Conservation (phyloP, 371 early-diverging fungal species). For the Basidiobolus meristosporus region DNA sequence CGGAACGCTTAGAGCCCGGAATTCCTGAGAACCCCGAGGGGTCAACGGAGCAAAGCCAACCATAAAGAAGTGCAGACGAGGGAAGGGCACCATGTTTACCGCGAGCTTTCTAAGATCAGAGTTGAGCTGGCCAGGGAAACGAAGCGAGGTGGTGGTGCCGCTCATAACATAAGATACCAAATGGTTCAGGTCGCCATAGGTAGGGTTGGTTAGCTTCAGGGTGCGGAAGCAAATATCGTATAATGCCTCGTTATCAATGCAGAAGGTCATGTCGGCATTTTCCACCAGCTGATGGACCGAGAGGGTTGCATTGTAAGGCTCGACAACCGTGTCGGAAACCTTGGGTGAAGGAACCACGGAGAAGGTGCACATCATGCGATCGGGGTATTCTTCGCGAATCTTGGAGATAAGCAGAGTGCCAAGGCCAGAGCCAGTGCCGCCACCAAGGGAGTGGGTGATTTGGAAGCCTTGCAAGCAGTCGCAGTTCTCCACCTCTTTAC, state of each 20-base stretch:
- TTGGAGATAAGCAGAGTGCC: constrained; percentile 80
- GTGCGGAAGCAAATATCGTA: constrained; percentile 92
- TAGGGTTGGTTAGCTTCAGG: constrained; percentile 73
- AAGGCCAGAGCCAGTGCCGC: constrained; percentile 92
- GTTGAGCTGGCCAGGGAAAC: constrained; percentile 99
- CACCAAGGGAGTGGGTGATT: constrained; percentile 87
- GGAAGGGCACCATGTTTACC: constrained; percentile 97
- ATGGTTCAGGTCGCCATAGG: constrained; percentile 79
- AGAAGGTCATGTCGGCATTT: constrained; percentile 90
- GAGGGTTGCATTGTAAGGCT: constrained; percentile 97
- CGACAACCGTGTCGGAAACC: constrained; percentile 32
- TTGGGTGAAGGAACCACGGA: constrained; percentile 82
- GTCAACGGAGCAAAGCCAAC: constrained; percentile 96
- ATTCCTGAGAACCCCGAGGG: constrained; percentile 71
- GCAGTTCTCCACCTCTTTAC: constrained; percentile 81
- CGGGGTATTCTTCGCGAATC: constrained; percentile 92
- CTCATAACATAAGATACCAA: constrained; percentile 86
- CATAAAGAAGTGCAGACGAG: constrained; percentile 99
- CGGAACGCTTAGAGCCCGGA: constrained; percentile 79
- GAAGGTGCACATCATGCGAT: constrained; percentile 92
- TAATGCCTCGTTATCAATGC: constrained; percentile 88
- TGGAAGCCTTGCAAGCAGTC: constrained; percentile 94
- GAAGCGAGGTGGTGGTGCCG: constrained; percentile 93
- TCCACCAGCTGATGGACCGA: constrained; percentile 94
- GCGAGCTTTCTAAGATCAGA: constrained; percentile 95